Evolutionary conservation across 805 yeast species (phyloP).

Genomic region (Sungouiella blattae): DNA sequence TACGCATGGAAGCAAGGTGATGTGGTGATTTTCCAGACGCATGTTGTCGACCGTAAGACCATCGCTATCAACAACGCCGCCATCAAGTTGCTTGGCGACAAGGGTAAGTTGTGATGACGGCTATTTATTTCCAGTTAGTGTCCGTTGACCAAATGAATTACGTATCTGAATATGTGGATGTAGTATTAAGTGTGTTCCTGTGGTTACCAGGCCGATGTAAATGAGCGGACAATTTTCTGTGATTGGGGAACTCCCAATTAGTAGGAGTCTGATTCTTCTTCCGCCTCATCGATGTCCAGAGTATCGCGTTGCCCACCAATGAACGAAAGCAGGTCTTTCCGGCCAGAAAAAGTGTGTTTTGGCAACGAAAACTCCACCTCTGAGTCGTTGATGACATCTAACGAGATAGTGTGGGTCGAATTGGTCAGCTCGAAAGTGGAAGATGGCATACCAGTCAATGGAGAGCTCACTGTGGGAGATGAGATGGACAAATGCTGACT

Average conservation of each 20-base stretch:
- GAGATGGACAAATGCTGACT: no score
- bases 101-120: constrained; percentile 33
- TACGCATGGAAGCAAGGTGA: constrained; percentile 82
- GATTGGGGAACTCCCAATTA: no score
- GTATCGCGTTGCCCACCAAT: no score
- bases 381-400: constrained; percentile 38
- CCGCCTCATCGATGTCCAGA: constrained; percentile 7
- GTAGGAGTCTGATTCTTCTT: constrained; percentile 8
- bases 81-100: constrained; percentile 48
- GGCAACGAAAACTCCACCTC: constrained; percentile 34
- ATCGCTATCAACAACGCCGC: constrained; percentile 88
- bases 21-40: constrained; percentile 72
- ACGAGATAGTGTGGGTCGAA: constrained; percentile 15
- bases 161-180: no score
- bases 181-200: no score
- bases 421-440: constrained; percentile 23
- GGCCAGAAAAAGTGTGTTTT: background rate
- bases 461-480: constrained; percentile 35
- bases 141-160: background rate
- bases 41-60: constrained; percentile 71
- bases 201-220: no score
- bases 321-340: background rate
- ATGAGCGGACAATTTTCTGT: no score
- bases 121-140: constrained; percentile 3
- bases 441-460: constrained; percentile 29